Conservation (phyloP, 2,329 filamentous ascomycete species). For the Colletotrichum karsti region DNA sequence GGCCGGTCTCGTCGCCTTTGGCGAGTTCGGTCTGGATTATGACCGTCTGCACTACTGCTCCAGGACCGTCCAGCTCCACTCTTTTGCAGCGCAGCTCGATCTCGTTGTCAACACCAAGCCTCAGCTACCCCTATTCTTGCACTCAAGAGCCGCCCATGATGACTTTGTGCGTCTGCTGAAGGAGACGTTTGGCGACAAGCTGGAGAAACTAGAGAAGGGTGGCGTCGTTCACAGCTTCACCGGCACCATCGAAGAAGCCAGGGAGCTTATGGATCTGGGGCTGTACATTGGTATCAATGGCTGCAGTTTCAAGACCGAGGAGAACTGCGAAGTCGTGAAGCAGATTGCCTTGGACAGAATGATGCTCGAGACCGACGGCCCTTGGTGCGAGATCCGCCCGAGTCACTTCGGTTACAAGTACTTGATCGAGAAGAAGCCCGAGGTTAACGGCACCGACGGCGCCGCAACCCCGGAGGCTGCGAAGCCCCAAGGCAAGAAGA, state of each 20-base stretch:
- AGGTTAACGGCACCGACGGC: slow-evolving; percentile 34
- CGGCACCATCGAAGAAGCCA: slow-evolving; percentile 85
- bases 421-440: slow-evolving; percentile 53
- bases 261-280: slow-evolving; percentile 79
- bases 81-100: slow-evolving; percentile 84
- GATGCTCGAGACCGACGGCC: slow-evolving; percentile 97
- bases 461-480: slow-evolving; percentile 27
- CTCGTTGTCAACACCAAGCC: slow-evolving; percentile 75
- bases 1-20: slow-evolving; percentile 77
- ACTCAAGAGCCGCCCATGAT: slow-evolving; percentile 85
- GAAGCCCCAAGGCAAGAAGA: slow-evolving; percentile 49
- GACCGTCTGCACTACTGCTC: slow-evolving; percentile 87
- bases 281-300: slow-evolving; percentile 96
- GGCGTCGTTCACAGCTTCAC: slow-evolving; percentile 97
- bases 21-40: slow-evolving; percentile 96
- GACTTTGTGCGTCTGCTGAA: slow-evolving; percentile 83
- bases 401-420: slow-evolving; percentile 86
- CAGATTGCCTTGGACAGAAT: slow-evolving; percentile 80
- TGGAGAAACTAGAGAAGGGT: slow-evolving; percentile 74
- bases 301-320: slow-evolving; percentile 92
- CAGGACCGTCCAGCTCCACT: slow-evolving; percentile 81
- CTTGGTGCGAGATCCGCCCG: slow-evolving; percentile 95
- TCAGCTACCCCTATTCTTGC: slow-evolving; percentile 88
- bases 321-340: slow-evolving; percentile 87
- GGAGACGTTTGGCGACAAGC: slow-evolving; percentile 60